A percentile compares a stretch with the other conserved stretches of the same genome.
These are phyloP conservation scores for Cyclotella choctawhatcheeana DNA, from an alignment of 108 stramenopile genomes.

Conservation along the genomic window DNA sequence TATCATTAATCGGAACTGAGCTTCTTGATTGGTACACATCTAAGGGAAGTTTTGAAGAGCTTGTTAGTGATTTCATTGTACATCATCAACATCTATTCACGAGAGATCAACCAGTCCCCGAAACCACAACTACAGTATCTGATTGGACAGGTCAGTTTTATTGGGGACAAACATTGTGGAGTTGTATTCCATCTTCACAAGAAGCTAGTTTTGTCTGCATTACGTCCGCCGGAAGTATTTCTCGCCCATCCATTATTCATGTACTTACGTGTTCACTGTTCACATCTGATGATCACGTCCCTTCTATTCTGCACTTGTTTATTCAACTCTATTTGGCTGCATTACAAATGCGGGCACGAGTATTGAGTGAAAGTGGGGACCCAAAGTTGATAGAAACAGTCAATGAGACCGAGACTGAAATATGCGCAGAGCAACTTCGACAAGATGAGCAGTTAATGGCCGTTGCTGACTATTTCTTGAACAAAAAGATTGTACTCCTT, in stretches of 20 bases:
- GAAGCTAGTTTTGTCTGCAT: slow-evolving; percentile 10
- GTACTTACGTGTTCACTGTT: slow-evolving; percentile 37
- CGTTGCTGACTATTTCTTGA: slow-evolving; percentile 39
- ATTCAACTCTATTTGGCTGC: slow-evolving; percentile 24
- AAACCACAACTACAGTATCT: slow-evolving; percentile 16
- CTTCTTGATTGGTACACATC: slow-evolving; percentile 68
- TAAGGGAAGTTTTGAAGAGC: slow-evolving; percentile 60
- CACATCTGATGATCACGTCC: slow-evolving; percentile 24
- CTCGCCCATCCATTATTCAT: slow-evolving; percentile 48
- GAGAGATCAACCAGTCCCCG: background rate
- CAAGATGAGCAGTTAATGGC: slow-evolving; percentile 12
- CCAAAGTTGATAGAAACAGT: background rate
- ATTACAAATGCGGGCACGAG: slow-evolving; percentile 22
- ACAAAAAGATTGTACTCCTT: slow-evolving; percentile 37
- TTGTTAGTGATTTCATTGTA: slow-evolving; percentile 72
- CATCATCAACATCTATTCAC: slow-evolving; percentile 43
- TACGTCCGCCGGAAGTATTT: slow-evolving; percentile 6
- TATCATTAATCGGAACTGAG: slow-evolving; percentile 58
- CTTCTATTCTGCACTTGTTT: slow-evolving; percentile 33
- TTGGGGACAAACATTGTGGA: slow-evolving; percentile 41
- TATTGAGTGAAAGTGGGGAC: background rate
- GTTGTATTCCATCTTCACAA: slow-evolving; percentile 33
- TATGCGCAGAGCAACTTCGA: background rate
- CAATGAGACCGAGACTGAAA: background rate
- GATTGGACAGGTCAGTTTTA: background rate